A percentile compares a stretch with the other conserved stretches of the same genome.
Conservation (phyloP, 208 protist genomes). For the Leishmania lainsoni region DNA sequence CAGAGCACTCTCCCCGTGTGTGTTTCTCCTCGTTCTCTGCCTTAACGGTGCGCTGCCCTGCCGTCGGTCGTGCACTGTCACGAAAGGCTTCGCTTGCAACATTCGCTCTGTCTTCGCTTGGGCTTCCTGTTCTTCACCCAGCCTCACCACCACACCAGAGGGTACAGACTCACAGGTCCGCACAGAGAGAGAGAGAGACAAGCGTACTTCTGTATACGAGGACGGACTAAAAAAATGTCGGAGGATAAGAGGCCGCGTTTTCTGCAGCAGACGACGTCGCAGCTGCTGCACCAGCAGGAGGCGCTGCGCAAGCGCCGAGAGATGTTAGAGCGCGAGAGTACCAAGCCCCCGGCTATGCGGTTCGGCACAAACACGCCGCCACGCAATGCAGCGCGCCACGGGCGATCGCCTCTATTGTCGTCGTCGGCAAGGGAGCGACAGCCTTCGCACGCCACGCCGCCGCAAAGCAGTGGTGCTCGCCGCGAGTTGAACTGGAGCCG, state of each 20-base stretch:
- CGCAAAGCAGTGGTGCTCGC: conserved; percentile 14
- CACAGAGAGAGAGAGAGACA: neutral
- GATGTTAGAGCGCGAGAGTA: conserved; percentile 50
- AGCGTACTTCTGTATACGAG: neutral
- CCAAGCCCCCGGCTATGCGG: conserved; percentile 58
- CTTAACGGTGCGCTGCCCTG: too few species aligned
- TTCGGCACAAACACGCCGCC: conserved; percentile 48
- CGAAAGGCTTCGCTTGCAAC: too few species aligned
- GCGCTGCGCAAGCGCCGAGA: conserved; percentile 59
- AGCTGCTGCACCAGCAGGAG: conserved; percentile 67
- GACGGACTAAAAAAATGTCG: conserved; percentile 18
- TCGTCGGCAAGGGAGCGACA: neutral
- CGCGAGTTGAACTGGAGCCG: conserved; percentile 35
- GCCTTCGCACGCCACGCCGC: neutral
- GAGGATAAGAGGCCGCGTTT: conserved; percentile 46
- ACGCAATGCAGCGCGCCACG: conserved; percentile 17
- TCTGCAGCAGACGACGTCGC: conserved; percentile 71
- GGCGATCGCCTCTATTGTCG: conserved; percentile 13
- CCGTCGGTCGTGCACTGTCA: too few species aligned
- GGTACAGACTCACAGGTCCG: neutral
- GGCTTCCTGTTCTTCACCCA: neutral
- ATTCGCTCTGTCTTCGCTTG: neutral
- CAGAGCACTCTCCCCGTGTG: neutral
- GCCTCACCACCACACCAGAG: neutral
- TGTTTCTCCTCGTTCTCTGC: too few species aligned